Evolutionary conservation across 2,329 filamentous ascomycete genomes (phyloP).

Genomic region (Penicillium sclerotigenum): DNA sequence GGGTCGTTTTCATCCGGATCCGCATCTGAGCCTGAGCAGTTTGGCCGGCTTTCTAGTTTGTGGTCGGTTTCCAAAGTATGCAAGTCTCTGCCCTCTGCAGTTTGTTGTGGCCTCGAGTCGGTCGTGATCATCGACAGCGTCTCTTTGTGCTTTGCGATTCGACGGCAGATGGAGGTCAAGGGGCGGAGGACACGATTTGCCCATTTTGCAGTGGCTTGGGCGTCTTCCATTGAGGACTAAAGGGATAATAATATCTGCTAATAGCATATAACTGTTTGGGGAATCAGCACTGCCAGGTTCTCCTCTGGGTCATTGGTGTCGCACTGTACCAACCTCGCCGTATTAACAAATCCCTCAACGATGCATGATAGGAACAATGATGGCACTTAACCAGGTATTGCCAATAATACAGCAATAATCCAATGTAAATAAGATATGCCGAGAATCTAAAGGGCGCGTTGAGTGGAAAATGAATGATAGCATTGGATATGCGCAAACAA

Average conservation of each 20-base stretch:
- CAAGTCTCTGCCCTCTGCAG: neutral
- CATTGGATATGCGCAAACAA: slow-evolving; percentile 12
- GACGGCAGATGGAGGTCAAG: slow-evolving; percentile 39
- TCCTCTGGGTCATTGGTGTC: neutral
- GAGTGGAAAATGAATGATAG: slow-evolving; percentile 2
- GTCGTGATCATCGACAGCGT: slow-evolving; percentile 28
- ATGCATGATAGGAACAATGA: slow-evolving; percentile 14
- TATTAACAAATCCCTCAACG: slow-evolving; percentile 6
- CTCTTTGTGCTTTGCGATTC: slow-evolving; percentile 42
- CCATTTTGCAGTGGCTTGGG: slow-evolving; percentile 43
- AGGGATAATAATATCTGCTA: slow-evolving; percentile 6
- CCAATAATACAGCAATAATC: neutral
- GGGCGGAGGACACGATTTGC: slow-evolving; percentile 45
- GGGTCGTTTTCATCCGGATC: slow-evolving; percentile 39
- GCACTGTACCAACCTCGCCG: slow-evolving; percentile 8
- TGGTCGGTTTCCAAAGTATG: neutral
- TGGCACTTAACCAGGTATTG: slow-evolving; percentile 6
- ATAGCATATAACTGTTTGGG: slow-evolving; percentile 3
- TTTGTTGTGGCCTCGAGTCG: slow-evolving; percentile 20
- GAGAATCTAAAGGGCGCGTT: slow-evolving; percentile 8
- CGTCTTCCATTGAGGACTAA: slow-evolving; percentile 33
- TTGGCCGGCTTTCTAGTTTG: neutral
- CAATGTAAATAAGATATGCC: slow-evolving; percentile 6
- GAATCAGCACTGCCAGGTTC: slow-evolving; percentile 4
- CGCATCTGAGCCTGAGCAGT: slow-evolving; percentile 32